Evolutionary conservation across 2,329 filamentous ascomycete genomes (phyloP).

Genomic region (Stachybotrys chartarum): DNA sequence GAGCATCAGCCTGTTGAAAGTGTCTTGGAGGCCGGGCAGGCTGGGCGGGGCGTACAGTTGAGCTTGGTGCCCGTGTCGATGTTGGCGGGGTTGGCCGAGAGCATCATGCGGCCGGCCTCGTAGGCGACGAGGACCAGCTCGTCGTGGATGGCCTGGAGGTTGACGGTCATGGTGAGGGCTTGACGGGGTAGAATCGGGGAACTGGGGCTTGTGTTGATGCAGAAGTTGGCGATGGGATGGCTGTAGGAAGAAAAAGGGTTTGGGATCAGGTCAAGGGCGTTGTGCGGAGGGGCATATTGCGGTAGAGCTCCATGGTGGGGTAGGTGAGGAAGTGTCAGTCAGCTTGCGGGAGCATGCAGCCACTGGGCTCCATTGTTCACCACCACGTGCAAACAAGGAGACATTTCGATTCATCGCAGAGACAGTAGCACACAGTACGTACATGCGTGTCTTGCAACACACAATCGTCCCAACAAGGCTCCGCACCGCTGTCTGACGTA

Average conservation of each 20-base stretch:
- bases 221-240: neutral
- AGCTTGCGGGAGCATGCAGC: neutral
- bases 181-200: neutral
- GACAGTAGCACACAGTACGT: no score
- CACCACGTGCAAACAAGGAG: neutral
- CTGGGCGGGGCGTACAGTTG: conserved; percentile 43
- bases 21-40: neutral
- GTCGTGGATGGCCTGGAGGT: conserved; percentile 56
- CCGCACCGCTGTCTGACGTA: no score
- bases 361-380: neutral
- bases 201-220: neutral
- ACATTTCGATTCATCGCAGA: neutral
- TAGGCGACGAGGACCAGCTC: conserved; percentile 52
- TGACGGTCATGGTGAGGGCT: conserved; percentile 39
- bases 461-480: no score
- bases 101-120: conserved; percentile 58
- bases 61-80: conserved; percentile 54
- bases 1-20: neutral
- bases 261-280: no score
- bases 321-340: no score
- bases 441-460: no score
- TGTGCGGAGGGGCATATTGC: no score
- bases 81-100: conserved; percentile 51
- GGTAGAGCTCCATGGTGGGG: no score
- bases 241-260: no score